Base-by-base conservation (phyloP, 73 alveolate species). In the Paramecium pentaurelia region DNA sequence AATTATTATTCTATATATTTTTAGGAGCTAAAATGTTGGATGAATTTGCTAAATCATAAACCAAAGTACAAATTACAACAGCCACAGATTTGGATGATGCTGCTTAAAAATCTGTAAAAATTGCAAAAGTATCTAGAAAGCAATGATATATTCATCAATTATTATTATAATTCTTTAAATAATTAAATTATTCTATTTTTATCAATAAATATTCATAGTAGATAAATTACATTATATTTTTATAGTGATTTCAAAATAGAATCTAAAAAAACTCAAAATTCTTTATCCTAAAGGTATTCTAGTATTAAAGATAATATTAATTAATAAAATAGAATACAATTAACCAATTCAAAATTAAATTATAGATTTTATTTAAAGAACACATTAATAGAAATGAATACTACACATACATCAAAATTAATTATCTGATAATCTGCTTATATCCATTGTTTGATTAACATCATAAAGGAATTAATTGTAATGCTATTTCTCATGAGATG, bases 61-160 rank as follows among this genome's bases (percentile, higher is more conserved):
- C 91, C 34, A 80, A 80, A 45, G 71, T 80, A 11, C 30, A 9
- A n/a, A 80, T 80, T 11, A 80, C 91, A 44, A 80, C 91, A 16
- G 91, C 91, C 11, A 36, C 36, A 14, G 91, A 80, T 80, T 36
- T 80, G 25, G 91, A 80, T 45, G 91, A 80, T 80, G 91, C 91
- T 16, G 91, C 91, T 32, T n/a, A 80, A 45, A 80, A 80, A 80
- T 45, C 77, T 44, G 91, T 80, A 2, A 20, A 80, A 45, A 80
- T 73, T 38, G 87, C 60, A 1, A 73, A 73, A 36, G 12, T 22
- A 34, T 36, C 59, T 8, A 32, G 37, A 32, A 73, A 73, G 10
- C n/a, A 16, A 16, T 36, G 60, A 73, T 34, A 12, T 73, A 73
- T 73, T 14, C 60, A 73, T 73, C 8, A 36, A 54, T 54, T 22